phyloP scores from a whole-genome alignment of 2,329 filamentous ascomycete species.

The Ceratocystis harringtonii region DNA sequence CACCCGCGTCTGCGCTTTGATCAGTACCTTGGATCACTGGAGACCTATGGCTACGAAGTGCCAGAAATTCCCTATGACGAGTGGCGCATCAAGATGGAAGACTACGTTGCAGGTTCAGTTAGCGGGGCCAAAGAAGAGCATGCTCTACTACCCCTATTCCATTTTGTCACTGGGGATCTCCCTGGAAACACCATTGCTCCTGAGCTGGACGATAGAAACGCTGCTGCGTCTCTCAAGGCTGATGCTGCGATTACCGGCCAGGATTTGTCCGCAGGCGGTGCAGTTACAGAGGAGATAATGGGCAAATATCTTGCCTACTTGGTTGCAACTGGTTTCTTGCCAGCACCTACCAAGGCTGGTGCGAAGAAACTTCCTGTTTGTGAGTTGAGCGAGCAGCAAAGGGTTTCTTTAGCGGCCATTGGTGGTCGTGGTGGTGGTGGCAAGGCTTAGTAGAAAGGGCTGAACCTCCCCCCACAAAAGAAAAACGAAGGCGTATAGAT shows the following conservation, averaged over 20 bases:
- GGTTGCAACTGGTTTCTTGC: slow-evolving; percentile 43
- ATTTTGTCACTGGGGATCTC: slow-evolving; percentile 55
- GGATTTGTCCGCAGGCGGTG: slow-evolving; percentile 35
- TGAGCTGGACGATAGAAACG: slow-evolving; percentile 49
- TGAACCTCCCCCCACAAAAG: not conserved
- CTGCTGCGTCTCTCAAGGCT: slow-evolving; percentile 39
- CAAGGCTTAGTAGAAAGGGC: slow-evolving; percentile 5
- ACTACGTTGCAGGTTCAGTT: slow-evolving; percentile 21
- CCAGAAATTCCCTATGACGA: slow-evolving; percentile 50
- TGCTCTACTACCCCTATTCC: slow-evolving; percentile 46
- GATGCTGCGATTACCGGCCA: slow-evolving; percentile 37
- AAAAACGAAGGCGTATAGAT: not conserved
- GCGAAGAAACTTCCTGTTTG: slow-evolving; percentile 28
- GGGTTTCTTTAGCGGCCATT: slow-evolving; percentile 15
- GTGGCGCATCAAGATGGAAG: slow-evolving; percentile 44
- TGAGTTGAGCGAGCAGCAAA: slow-evolving; percentile 26
- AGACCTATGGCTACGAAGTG: slow-evolving; percentile 57
- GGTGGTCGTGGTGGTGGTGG: slow-evolving; percentile 17
- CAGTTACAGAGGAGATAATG: slow-evolving; percentile 41
- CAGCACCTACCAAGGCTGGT: slow-evolving; percentile 25
- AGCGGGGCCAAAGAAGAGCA: slow-evolving; percentile 23
- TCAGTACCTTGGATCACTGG: slow-evolving; percentile 56
- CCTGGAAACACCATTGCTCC: slow-evolving; percentile 53
- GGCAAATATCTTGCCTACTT: slow-evolving; percentile 47
- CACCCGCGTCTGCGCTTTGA: slow-evolving; percentile 67